Conservation (phyloP, 371 early-diverging fungal species). For the Apophysomyces elegans region DNA sequence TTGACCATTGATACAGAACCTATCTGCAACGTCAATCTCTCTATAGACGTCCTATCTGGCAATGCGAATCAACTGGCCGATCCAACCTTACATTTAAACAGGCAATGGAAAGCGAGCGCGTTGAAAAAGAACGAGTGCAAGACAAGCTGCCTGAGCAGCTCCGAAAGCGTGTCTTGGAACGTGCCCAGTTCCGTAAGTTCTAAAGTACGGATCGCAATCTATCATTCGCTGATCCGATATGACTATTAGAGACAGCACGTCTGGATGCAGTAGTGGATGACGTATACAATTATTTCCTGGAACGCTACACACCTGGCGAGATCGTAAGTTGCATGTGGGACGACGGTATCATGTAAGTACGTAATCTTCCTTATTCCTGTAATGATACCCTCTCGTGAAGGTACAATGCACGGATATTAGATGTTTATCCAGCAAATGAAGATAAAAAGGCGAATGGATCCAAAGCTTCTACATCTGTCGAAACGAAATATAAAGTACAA, state of each 20-base stretch:
- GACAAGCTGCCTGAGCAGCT: constrained; percentile 71
- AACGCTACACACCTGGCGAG: constrained; percentile 53
- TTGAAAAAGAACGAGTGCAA: constrained; percentile 57
- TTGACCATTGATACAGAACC: constrained; percentile 52
- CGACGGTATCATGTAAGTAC: constrained; percentile 47
- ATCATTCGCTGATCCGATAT: not conserved
- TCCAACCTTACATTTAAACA: constrained; percentile 76
- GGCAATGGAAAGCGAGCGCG: constrained; percentile 77
- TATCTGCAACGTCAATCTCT: constrained; percentile 71
- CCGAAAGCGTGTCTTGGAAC: constrained; percentile 63
- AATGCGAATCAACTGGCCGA: constrained; percentile 80
- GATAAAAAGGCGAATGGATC: constrained; percentile 12
- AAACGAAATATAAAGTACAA: constrained; percentile 32
- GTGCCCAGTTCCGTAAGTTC: constrained; percentile 73
- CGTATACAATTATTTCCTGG: constrained; percentile 47
- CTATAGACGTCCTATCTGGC: constrained; percentile 78
- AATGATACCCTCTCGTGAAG: constrained; percentile 18
- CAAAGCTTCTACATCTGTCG: not conserved
- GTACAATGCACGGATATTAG: constrained; percentile 43
- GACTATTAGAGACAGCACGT: constrained; percentile 49
- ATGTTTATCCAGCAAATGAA: constrained; percentile 19
- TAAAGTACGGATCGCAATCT: not conserved
- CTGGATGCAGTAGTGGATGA: constrained; percentile 62
- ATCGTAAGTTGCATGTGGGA: constrained; percentile 55
- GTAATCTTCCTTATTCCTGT: not conserved